These are phyloP conservation scores for Pyricularia sp. DNA, from an alignment of 2,329 filamentous ascomycete species.

Conservation along the genomic window DNA sequence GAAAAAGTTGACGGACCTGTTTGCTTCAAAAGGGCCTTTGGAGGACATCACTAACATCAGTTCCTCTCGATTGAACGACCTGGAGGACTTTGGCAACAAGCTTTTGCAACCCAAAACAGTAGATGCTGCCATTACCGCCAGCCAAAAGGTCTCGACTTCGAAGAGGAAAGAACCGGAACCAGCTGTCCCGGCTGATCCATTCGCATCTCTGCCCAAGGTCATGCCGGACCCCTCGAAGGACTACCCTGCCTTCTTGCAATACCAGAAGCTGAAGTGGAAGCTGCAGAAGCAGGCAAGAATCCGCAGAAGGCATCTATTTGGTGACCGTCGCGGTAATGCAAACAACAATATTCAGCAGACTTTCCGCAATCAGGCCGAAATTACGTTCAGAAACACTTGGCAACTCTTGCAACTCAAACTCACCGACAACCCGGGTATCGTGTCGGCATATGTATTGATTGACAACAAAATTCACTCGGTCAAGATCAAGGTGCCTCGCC, in stretches of 20 bases:
- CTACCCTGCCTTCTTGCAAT: slow-evolving; percentile 77
- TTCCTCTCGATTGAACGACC: slow-evolving; percentile 44
- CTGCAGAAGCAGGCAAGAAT: slow-evolving; percentile 84
- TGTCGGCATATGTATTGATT: slow-evolving; percentile 81
- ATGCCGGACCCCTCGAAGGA: slow-evolving; percentile 81
- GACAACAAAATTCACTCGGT: slow-evolving; percentile 82
- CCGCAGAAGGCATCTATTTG: slow-evolving; percentile 81
- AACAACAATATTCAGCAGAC: slow-evolving; percentile 52
- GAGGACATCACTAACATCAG: slow-evolving; percentile 58
- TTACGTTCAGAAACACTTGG: slow-evolving; percentile 87
- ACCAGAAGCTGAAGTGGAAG: slow-evolving; percentile 99
- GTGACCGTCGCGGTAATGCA: slow-evolving; percentile 58
- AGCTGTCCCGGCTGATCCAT: slow-evolving; percentile 49
- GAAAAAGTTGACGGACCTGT: slow-evolving; percentile 94
- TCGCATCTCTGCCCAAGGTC: slow-evolving; percentile 63
- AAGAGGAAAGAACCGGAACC: slow-evolving; percentile 66
- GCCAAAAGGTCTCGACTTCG: slow-evolving; percentile 37
- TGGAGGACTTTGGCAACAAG: slow-evolving; percentile 66
- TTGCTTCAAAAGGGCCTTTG: slow-evolving; percentile 55
- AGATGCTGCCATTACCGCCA: slow-evolving; percentile 36
- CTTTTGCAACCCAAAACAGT: slow-evolving; percentile 53
- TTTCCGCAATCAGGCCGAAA: slow-evolving; percentile 85
- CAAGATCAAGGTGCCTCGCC: slow-evolving; percentile 78
- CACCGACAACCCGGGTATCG: slow-evolving; percentile 73
- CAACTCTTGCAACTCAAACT: slow-evolving; percentile 79